A percentile compares a stretch with the other conserved stretches of the same genome.
Conservation (phyloP, 192 early-diverging fungal genomes). For the Funneliformis geosporum region DNA sequence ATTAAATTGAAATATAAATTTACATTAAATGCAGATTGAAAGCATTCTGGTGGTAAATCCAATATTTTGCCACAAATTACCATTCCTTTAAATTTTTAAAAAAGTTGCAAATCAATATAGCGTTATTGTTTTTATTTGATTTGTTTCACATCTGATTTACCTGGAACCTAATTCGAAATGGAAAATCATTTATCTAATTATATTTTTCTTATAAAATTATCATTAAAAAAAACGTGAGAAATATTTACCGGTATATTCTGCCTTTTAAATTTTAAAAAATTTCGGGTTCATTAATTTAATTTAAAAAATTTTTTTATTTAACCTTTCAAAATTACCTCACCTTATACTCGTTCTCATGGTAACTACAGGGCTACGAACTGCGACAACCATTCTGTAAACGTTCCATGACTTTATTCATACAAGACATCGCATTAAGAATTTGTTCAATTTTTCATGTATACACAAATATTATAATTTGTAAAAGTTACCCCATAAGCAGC, state of each 20-base stretch:
- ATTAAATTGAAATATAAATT: background rate
- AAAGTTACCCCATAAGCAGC: background rate
- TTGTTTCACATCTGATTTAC: background rate
- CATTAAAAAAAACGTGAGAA: background rate
- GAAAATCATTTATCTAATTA: no score
- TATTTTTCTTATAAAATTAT: background rate
- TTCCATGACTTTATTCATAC: slow-evolving; percentile 14
- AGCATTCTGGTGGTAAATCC: background rate
- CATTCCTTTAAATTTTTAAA: background rate
- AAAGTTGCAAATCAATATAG: background rate
- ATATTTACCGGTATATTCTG: background rate
- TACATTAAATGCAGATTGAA: background rate
- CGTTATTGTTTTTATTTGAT: background rate
- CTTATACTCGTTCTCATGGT: background rate
- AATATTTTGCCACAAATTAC: background rate
- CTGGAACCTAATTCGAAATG: background rate
- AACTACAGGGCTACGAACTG: slow-evolving; percentile 2
- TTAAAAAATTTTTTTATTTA: background rate
- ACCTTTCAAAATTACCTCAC: background rate
- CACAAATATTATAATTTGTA: background rate
- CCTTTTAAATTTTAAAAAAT: background rate
- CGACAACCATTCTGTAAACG: slow-evolving; percentile 19
- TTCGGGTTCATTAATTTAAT: background rate
- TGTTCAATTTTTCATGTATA: background rate
- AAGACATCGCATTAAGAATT: background rate